Evolutionary conservation across 257 asterid genomes (phyloP).

Genomic region (Gynochthodes officinalis): DNA sequence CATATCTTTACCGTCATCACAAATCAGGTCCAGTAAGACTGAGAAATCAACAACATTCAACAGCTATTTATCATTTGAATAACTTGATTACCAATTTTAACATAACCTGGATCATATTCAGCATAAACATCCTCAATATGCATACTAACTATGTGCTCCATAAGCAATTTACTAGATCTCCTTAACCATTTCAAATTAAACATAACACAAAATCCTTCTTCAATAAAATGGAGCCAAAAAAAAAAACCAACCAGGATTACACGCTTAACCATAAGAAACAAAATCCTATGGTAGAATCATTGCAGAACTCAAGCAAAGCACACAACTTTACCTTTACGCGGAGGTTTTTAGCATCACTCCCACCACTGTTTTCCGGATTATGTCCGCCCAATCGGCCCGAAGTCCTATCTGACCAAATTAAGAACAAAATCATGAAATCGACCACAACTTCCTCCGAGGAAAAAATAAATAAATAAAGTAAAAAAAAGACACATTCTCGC

Average conservation of each 20-base stretch:
- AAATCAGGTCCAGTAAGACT: not conserved
- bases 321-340: slow-evolving; percentile 36
- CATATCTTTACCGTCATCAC: not conserved
- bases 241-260: not conserved
- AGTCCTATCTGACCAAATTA: slow-evolving; percentile 38
- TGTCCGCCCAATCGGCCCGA: slow-evolving; percentile 34
- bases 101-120: too few species aligned
- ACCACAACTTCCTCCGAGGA: not conserved
- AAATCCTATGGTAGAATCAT: not conserved
- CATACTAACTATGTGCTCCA: not conserved
- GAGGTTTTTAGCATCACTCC: slow-evolving; percentile 42
- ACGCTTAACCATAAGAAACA: not conserved
- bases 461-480: not conserved
- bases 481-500: not conserved
- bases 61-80: not conserved
- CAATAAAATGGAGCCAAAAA: not conserved
- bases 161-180: not conserved
- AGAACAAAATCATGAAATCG: not conserved
- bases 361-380: slow-evolving; percentile 35
- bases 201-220: not conserved
- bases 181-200: not conserved
- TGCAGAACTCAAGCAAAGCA: not conserved
- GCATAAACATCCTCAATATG: not conserved
- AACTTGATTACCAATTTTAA: not conserved
- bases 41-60: not conserved